A percentile compares a stretch with the other conserved stretches of the same genome.
Conservation (phyloP, 106 monocot genomes). For the Allium fistulosum region DNA sequence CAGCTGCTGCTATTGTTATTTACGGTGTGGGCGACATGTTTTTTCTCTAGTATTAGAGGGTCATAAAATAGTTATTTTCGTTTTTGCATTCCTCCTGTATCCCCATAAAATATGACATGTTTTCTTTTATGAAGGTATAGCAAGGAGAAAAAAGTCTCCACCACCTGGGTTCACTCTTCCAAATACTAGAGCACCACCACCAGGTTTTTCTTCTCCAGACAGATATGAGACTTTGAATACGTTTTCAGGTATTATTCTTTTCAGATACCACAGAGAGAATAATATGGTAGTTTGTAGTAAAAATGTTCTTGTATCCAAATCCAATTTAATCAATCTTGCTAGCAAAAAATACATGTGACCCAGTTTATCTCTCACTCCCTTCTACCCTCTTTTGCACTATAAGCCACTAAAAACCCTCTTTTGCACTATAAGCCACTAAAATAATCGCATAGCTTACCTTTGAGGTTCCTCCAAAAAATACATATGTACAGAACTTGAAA, state of each 20-base stretch:
- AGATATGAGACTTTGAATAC: constrained; percentile 30
- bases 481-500: too few species aligned
- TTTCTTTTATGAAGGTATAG: constrained; percentile 25
- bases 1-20: too few species aligned
- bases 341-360: not conserved
- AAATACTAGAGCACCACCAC: constrained; percentile 51
- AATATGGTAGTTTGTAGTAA: too few species aligned
- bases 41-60: not conserved
- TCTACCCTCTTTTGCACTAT: not conserved
- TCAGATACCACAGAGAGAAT: too few species aligned
- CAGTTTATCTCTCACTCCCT: not conserved
- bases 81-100: not conserved
- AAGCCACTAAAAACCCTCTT: not conserved
- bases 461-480: too few species aligned
- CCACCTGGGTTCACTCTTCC: constrained; percentile 92
- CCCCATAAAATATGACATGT: not conserved
- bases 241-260: constrained; percentile 34
- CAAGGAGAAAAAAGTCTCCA: constrained; percentile 56
- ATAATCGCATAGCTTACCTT: too few species aligned
- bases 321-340: not conserved
- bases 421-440: too few species aligned
- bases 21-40: not conserved
- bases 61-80: not conserved
- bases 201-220: constrained; percentile 62
- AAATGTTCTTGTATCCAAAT: too few species aligned